Evolutionary conservation across 345 rosid species (phyloP).

Genomic region (Pistacia integerrima): DNA sequence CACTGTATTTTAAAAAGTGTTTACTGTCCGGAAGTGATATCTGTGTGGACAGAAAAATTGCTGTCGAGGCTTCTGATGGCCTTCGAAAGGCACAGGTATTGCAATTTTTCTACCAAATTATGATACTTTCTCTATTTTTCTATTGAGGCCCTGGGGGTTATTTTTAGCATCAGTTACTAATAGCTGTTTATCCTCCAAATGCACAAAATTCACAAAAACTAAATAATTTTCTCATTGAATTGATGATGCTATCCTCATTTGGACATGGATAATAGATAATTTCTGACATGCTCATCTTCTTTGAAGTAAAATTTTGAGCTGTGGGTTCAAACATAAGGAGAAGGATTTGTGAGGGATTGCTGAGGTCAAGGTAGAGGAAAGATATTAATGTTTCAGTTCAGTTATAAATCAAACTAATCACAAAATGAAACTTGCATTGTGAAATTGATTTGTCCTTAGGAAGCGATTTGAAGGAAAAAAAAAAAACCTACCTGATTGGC

Average conservation of each 20-base stretch:
- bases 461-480: background rate
- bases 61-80: slow-evolving; percentile 93
- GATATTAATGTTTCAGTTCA: background rate
- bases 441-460: background rate
- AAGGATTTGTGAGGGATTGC: background rate
- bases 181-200: background rate
- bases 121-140: background rate
- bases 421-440: background rate
- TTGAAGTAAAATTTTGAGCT: background rate
- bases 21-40: slow-evolving; percentile 68
- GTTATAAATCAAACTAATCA: background rate
- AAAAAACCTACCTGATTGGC: background rate
- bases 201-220: background rate
- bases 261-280: background rate
- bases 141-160: background rate
- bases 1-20: slow-evolving; percentile 71
- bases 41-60: slow-evolving; percentile 80
- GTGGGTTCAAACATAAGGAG: background rate
- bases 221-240: background rate
- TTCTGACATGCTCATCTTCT: background rate
- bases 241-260: background rate
- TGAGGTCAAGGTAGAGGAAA: background rate
- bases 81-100: slow-evolving; percentile 83
- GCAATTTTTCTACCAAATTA: background rate
- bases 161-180: background rate